Percentiles rank a stretch among this genome's conserved stretches.
phyloP scores from a whole-genome alignment of 1,284 basidiomycete genomes.

The Gomphus bonarii region DNA sequence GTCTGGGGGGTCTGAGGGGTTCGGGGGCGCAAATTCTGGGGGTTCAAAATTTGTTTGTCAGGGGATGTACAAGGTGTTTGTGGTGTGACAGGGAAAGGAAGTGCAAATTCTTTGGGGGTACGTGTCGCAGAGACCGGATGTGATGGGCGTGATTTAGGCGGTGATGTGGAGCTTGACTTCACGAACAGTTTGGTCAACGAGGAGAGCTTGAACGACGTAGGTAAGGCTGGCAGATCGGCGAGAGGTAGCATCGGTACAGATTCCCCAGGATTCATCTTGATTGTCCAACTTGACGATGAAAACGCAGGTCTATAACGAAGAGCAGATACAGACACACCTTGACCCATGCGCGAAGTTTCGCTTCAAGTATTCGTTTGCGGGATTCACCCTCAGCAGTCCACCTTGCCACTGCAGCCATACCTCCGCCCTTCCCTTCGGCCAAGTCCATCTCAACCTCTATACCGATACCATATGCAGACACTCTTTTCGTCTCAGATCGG shows the following conservation, averaged over 20 bases:
- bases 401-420: slow-evolving; percentile 75
- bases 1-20: slow-evolving; percentile 39
- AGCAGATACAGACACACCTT: slow-evolving; percentile 32
- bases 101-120: slow-evolving; percentile 14
- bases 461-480: slow-evolving; percentile 72
- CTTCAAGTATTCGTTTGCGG: slow-evolving; percentile 44
- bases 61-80: slow-evolving; percentile 29
- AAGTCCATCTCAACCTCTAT: slow-evolving; percentile 78
- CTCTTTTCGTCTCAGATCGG: slow-evolving; percentile 50
- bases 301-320: background rate
- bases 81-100: slow-evolving; percentile 33
- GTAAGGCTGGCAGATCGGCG: slow-evolving; percentile 42
- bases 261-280: slow-evolving; percentile 24
- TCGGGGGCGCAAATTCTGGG: background rate
- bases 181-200: slow-evolving; percentile 26
- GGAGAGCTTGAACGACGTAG: slow-evolving; percentile 34
- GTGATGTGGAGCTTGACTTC: slow-evolving; percentile 12
- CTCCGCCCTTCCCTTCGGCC: slow-evolving; percentile 63
- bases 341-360: slow-evolving; percentile 54
- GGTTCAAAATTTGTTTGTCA: slow-evolving; percentile 28
- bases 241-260: slow-evolving; percentile 49
- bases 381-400: slow-evolving; percentile 63
- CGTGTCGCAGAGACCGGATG: slow-evolving; percentile 12
- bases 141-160: slow-evolving; percentile 24
- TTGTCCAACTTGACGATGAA: slow-evolving; percentile 30